Evolutionary conservation across 805 yeast genomes (phyloP).

Genomic region (Wickerhamomyces sydowiorum): DNA sequence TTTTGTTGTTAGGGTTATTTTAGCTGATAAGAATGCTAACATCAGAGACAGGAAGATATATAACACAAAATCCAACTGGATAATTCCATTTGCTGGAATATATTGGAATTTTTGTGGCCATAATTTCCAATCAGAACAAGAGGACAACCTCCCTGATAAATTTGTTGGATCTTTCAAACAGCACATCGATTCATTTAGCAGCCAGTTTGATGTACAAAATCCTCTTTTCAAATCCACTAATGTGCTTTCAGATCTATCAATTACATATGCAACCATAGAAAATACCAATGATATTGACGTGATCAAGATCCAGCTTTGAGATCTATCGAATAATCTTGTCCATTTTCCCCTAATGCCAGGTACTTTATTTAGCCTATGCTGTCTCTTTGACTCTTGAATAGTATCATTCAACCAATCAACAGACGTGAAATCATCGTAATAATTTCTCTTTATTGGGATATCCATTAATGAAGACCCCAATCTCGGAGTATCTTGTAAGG

Average conservation of each 20-base stretch:
- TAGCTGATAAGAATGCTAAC: constrained; percentile 39
- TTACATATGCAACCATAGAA: constrained; percentile 43
- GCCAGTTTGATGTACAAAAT: constrained; percentile 41
- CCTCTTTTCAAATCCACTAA: constrained; percentile 49
- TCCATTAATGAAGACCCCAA: background rate
- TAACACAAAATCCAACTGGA: constrained; percentile 27
- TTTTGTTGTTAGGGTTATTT: constrained; percentile 41
- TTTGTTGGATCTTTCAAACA: constrained; percentile 22
- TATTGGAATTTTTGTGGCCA: constrained; percentile 32
- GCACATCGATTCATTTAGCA: constrained; percentile 37
- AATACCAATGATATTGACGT: constrained; percentile 38
- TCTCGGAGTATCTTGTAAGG: background rate
- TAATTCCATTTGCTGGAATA: background rate
- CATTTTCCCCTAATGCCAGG: constrained; percentile 27
- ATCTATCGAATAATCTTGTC: constrained; percentile 27
- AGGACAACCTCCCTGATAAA: constrained; percentile 3
- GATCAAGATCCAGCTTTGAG: constrained; percentile 46
- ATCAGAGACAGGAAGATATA: constrained; percentile 32
- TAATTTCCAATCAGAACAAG: constrained; percentile 36
- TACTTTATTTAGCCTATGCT: constrained; percentile 30
- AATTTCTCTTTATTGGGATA: constrained; percentile 22
- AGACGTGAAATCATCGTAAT: constrained; percentile 56
- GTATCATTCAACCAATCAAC: constrained; percentile 54
- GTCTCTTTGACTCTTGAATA: constrained; percentile 35
- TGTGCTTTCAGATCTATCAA: constrained; percentile 41